These are phyloP conservation scores for Malania oleifera DNA, from an alignment of 164 flowering plant species.

Conservation along the genomic window DNA sequence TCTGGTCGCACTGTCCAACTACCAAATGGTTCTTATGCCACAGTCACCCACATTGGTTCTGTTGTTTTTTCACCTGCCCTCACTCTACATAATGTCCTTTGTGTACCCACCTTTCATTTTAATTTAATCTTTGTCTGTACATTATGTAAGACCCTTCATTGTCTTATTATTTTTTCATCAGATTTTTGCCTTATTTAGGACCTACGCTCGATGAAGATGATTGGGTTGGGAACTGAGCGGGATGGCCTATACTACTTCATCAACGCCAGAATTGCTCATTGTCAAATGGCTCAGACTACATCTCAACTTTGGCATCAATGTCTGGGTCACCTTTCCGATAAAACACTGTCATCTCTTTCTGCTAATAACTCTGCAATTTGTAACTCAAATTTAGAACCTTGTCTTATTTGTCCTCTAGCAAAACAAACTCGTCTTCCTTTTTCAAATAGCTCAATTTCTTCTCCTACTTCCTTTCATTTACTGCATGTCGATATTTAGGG, in stretches of 20 bases:
- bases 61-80: background rate
- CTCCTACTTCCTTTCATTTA: conserved; percentile 14
- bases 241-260: conserved; percentile 19
- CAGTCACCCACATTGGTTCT: conserved; percentile 16
- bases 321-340: conserved; percentile 17
- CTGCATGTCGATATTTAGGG: conserved; percentile 13
- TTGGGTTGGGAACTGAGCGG: conserved; percentile 18
- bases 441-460: conserved; percentile 3
- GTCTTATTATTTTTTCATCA: conserved; percentile 5
- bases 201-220: conserved; percentile 17
- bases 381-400: background rate
- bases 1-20: conserved; percentile 9
- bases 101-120: conserved; percentile 15
- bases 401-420: conserved; percentile 20
- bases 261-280: background rate
- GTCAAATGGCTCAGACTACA: too few relatives aligned
- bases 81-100: conserved; percentile 19
- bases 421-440: conserved; percentile 17
- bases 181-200: conserved; percentile 15
- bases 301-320: conserved; percentile 18
- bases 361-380: background rate
- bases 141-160: background rate
- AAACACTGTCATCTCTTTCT: background rate
- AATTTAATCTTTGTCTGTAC: conserved; percentile 18
- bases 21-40: conserved; percentile 10